Evolutionary conservation across 306 rosid species (phyloP).

Genomic region (Fagus crenata): DNA sequence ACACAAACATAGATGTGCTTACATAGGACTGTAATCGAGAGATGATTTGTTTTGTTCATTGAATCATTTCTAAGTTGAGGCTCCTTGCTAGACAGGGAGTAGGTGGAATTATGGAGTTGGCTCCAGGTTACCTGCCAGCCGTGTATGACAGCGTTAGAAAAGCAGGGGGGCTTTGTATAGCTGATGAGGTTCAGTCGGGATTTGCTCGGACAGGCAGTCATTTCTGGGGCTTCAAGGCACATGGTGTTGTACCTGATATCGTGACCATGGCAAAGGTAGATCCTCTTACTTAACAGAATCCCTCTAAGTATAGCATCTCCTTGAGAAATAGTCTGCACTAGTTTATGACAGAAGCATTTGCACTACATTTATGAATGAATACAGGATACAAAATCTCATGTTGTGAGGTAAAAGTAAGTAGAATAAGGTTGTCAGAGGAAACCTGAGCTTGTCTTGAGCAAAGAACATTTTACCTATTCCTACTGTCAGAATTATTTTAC

Average conservation of each 20-base stretch:
- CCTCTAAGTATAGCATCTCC: not conserved
- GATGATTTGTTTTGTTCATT: not conserved
- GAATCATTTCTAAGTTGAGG: slow-evolving; percentile 2
- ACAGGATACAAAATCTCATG: not conserved
- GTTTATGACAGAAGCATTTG: slow-evolving; percentile 4
- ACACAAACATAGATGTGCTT: not conserved
- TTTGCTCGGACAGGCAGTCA: slow-evolving; percentile 50
- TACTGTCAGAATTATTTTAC: not conserved
- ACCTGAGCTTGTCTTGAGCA: not conserved
- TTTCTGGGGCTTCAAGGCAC: slow-evolving; percentile 58
- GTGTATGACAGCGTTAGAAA: slow-evolving; percentile 41
- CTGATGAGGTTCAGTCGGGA: slow-evolving; percentile 54
- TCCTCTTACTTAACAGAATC: not conserved
- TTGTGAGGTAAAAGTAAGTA: not conserved
- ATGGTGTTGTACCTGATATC: slow-evolving; percentile 49
- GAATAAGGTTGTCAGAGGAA: not conserved
- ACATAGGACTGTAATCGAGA: not conserved
- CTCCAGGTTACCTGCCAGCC: slow-evolving; percentile 51
- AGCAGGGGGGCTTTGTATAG: slow-evolving; percentile 50
- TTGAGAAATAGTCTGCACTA: not conserved
- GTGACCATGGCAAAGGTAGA: slow-evolving; percentile 55
- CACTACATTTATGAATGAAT: slow-evolving; percentile 1
- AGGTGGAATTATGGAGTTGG: slow-evolving; percentile 52
- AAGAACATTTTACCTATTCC: not conserved
- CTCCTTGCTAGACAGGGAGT: slow-evolving; percentile 43